phyloP scores from a whole-genome alignment of 2,329 filamentous ascomycete genomes.

The Talaromyces islandicus region DNA sequence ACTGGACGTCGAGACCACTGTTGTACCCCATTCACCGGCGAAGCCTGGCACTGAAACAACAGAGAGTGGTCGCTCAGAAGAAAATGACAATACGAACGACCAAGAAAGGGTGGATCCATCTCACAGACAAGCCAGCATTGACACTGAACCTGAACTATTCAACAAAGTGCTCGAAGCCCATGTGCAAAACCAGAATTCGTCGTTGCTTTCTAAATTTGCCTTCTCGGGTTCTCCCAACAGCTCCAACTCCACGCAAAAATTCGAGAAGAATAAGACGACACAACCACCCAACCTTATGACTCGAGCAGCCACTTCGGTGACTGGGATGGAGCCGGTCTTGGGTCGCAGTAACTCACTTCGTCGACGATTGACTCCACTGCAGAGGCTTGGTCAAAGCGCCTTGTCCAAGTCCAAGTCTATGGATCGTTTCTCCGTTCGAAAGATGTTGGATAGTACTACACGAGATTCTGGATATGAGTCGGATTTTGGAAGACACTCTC shows the following conservation, averaged over 20 bases:
- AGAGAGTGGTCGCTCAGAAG: background rate
- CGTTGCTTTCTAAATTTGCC: constrained; percentile 29
- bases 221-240: constrained; percentile 19
- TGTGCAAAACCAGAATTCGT: constrained; percentile 29
- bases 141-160: constrained; percentile 21
- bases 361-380: constrained; percentile 32
- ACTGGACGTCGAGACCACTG: background rate
- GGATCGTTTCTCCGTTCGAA: constrained; percentile 19
- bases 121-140: constrained; percentile 10
- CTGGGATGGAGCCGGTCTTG: background rate
- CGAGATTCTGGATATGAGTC: constrained; percentile 15
- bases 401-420: constrained; percentile 33
- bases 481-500: constrained; percentile 6
- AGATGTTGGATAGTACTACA: constrained; percentile 6
- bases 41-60: background rate
- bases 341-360: constrained; percentile 12
- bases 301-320: background rate
- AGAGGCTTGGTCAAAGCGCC: constrained; percentile 35
- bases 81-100: background rate
- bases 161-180: constrained; percentile 30
- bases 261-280: background rate
- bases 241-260: background rate
- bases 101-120: background rate
- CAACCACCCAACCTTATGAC: background rate
- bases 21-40: too few relatives aligned